phyloP scores from a whole-genome alignment of 768 basidiomycete genomes.

The Dioszegia aurantiaca region DNA sequence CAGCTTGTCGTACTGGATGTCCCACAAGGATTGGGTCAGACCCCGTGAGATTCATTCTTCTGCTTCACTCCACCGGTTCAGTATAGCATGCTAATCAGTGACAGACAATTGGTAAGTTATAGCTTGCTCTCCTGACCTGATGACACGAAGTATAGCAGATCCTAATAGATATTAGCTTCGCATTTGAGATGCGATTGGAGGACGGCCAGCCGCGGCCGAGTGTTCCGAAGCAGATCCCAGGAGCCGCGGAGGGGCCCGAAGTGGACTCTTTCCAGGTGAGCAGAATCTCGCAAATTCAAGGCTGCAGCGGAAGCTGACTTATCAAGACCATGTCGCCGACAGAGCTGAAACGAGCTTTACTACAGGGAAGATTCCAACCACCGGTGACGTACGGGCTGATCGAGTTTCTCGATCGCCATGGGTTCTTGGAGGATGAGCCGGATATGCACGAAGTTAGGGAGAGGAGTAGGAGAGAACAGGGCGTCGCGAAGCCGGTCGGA shows the following conservation, averaged over 20 bases:
- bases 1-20: slow-evolving; percentile 9
- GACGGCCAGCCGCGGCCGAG: not conserved
- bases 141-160: too few relatives aligned
- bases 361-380: slow-evolving; percentile 72
- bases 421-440: slow-evolving; percentile 43
- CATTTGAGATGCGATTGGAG: slow-evolving; percentile 2
- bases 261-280: too few relatives aligned
- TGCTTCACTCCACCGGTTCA: not conserved
- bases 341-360: slow-evolving; percentile 64
- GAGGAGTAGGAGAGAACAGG: slow-evolving; percentile 4
- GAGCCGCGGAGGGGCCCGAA: not conserved
- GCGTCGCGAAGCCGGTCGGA: slow-evolving; percentile 1
- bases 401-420: slow-evolving; percentile 81
- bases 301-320: too few relatives aligned
- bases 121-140: too few relatives aligned
- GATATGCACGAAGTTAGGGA: slow-evolving; percentile 5
- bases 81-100: too few relatives aligned
- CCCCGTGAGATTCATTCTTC: not conserved
- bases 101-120: too few relatives aligned
- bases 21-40: slow-evolving; percentile 10
- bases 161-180: slow-evolving; percentile 1
- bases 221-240: not conserved
- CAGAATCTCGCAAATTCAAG: too few relatives aligned
- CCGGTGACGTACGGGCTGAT: slow-evolving; percentile 82
- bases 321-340: slow-evolving; percentile 68